Percentiles rank a stretch among this genome's conserved stretches.
Conservation (phyloP, 2,329 filamentous ascomycete species). For the Penicillium griseofulvum region DNA sequence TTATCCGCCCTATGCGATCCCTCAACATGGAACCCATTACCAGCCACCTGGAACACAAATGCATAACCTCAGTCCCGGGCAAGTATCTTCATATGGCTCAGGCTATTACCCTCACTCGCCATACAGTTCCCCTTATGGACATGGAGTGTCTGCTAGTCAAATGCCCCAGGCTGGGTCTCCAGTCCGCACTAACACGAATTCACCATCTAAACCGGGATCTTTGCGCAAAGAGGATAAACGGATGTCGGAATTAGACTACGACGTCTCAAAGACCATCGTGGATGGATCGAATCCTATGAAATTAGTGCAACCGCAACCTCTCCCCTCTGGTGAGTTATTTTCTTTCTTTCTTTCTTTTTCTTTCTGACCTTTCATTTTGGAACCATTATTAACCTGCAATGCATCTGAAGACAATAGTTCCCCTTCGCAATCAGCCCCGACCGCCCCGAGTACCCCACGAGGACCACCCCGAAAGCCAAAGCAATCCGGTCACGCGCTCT, state of each 20-base stretch:
- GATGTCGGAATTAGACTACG: slow-evolving; percentile 23
- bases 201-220: slow-evolving; percentile 5
- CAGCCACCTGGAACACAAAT: slow-evolving; percentile 22
- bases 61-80: slow-evolving; percentile 20
- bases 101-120: slow-evolving; percentile 27
- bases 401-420: slow-evolving; percentile 13
- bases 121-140: slow-evolving; percentile 24
- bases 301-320: slow-evolving; percentile 12
- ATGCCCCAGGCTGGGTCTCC: slow-evolving; percentile 4
- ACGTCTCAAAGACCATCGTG: slow-evolving; percentile 38
- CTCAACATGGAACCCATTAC: slow-evolving; percentile 26
- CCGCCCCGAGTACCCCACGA: slow-evolving; percentile 46
- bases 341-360: background rate
- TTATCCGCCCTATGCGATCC: slow-evolving; percentile 31
- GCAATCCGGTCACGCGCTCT: slow-evolving; percentile 80
- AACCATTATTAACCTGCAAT: background rate
- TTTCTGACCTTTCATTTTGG: background rate
- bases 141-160: slow-evolving; percentile 9
- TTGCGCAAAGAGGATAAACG: slow-evolving; percentile 22
- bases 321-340: slow-evolving; percentile 22
- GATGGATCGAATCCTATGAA: slow-evolving; percentile 37
- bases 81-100: slow-evolving; percentile 22
- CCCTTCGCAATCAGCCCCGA: slow-evolving; percentile 9
- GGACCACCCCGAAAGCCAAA: slow-evolving; percentile 66
- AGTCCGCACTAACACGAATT: background rate